Evolutionary conservation across 2,329 filamentous ascomycete species (phyloP), one percentile per base, ranked within the genome.

Genomic region (Ceratocystis eucalypticola): DNA sequence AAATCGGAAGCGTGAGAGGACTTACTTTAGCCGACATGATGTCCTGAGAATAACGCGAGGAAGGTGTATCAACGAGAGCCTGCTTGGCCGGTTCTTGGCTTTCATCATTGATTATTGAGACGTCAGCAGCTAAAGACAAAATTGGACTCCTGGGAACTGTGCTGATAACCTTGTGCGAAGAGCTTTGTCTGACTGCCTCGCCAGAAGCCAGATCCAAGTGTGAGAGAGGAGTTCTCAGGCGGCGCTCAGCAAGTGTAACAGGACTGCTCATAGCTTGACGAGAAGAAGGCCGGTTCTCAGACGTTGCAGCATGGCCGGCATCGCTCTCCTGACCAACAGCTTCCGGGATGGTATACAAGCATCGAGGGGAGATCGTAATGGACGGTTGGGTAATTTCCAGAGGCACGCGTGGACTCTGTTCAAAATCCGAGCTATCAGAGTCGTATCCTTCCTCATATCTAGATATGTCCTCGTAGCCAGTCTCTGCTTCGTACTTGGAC

Each of bases 1-100:
- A 22, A 53, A 28, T 3, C 1, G 22, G 25, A 44, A 46, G 37
- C 5, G 22, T 71, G 5, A 74, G 71, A 4, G 72, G 73, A 67
- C 71, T 73, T 67, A 74, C 66, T 59, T 65, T 64, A 65, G 25
- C 53, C 69, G 68, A 48, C 62, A 28, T 44, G 2, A 71, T 69
- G 17, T 75, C 72, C 48, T 72, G 71, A 0, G 74, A 75, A 61
- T 76, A 76, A 41, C 71, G 64, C 8, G 74, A 75, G 6, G 74
- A 65, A 10, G 50, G 20, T 1, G 30, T 59, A 28, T 44, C 63
- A 30, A 12, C 17, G 48, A 20, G 33, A 17, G 41, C 10, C 30
- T 30, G 48, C 50, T 30, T 22, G 28, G 37, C 17, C 2, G 45
- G 37, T 5, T 20, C 41, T 10, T 62, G 30, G 33, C 41, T 48